Evolutionary conservation across 1,284 basidiomycete species (phyloP), one percentile per base, ranked within the genome.

Genomic region (Cryptococcus depauperatus): DNA sequence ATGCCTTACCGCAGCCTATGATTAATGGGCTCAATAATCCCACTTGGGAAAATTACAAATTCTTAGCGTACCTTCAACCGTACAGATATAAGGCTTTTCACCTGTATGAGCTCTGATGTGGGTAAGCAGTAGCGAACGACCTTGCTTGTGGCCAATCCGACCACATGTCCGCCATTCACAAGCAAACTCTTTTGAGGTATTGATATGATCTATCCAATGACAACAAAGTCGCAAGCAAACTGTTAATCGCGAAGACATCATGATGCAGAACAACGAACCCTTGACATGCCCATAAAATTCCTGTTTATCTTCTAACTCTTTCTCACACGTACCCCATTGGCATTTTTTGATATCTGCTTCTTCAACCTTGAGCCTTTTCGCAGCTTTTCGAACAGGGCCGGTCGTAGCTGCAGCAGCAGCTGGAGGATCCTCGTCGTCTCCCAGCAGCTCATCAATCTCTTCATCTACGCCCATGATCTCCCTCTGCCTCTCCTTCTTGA

Each of bases 151-250:
- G n/a, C 39, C 39, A 6, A 29, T 18, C 6, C 39, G 39, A 41
- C 21, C 16, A 19, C 39, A 41, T n/a, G 27, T 30, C 16, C 39
- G 39, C 39, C 39, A 41, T 41, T 41, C 39, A 29, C 39, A 41
- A 5, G 39, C 39, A 10, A n/a, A 28, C 10, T 30, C 25, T 11
- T 41, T 41, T 14, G 25, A 30, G 16, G 25, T 28, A 16, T 41
- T 41, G 6, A 41, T 29, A 22, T 41, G 39, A 10, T 41, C 39
- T 41, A 23, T 22, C 19, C n/a, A n/a, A n/a, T n/a, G n/a, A n/a
- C n/a, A n/a, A n/a, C n/a, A n/a, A n/a, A n/a, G n/a, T n/a, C n/a
- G n/a, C n/a, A n/a, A n/a, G n/a, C n/a, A n/a, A n/a, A n/a, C n/a
- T n/a, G n/a, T n/a, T 22, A 18, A 19, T 11, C 26, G 25, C 22